Evolutionary conservation across 306 rosid genomes (phyloP).

Genomic region (Vachellia pachyceras): DNA sequence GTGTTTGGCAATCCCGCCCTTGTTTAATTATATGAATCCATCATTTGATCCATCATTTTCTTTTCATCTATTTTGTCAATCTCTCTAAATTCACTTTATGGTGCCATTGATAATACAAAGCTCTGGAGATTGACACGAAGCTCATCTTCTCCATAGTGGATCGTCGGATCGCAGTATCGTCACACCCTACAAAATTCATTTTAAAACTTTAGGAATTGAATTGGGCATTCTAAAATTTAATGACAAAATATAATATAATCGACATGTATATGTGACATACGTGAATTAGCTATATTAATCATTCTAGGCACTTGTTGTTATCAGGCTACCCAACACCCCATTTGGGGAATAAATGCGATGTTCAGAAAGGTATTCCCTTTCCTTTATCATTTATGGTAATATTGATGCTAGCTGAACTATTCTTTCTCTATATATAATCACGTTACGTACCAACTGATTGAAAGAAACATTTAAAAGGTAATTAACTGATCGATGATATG

Average conservation of each 20-base stretch:
- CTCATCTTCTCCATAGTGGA: not conserved
- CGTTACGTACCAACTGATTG: not conserved
- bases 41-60: not conserved
- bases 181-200: not conserved
- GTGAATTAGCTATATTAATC: not conserved
- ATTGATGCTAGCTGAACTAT: not conserved
- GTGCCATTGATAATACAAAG: not conserved
- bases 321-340: not conserved
- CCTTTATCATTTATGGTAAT: not conserved
- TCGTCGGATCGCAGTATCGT: too few relatives aligned
- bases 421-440: constrained; percentile 14
- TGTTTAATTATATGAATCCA: too few relatives aligned
- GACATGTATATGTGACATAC: not conserved
- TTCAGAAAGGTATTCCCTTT: not conserved
- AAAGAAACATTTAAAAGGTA: constrained; percentile 16
- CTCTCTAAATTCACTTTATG: not conserved
- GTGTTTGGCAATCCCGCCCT: too few relatives aligned
- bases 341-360: not conserved
- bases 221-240: not conserved
- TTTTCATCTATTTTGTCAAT: not conserved
- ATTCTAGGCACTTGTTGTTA: not conserved
- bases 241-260: not conserved
- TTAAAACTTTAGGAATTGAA: not conserved
- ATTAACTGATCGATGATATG: not conserved
- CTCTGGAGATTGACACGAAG: not conserved